Base-by-base conservation (phyloP, 2,329 filamentous ascomycete genomes). In the Catunica adiposa region DNA sequence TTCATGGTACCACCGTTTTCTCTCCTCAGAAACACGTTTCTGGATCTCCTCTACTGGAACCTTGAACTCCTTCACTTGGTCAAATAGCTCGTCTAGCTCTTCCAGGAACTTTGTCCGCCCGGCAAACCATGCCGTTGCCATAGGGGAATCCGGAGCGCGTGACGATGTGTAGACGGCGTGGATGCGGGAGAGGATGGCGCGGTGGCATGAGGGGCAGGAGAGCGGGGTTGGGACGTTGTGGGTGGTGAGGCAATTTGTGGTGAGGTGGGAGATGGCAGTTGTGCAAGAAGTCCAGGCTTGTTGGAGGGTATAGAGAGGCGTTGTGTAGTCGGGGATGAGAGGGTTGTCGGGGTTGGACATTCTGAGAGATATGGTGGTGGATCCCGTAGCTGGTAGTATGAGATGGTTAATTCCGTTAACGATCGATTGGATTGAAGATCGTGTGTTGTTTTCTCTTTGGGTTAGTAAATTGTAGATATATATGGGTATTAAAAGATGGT, bases 1-100 rank as follows among this genome's bases (percentile, higher is more conserved):
- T 64, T 68, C 72, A 55, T 72, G 70, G 57, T 77, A 76, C 75
- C 77, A 79, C 9, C 70, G 69, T 58, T 70, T 69, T 62, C 76
- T 76, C 62, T 78, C 75, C 26, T 70, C 70, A 8, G 68, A 66
- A 61, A 80, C 71, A 58, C 71, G 71, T 22, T 69, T 67, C 60
- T 79, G 75, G 42, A 80, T 71, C 17, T 63, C 65, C 44, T 68
- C 65, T 11, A 78, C 64, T 53, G 69, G 67, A n/a, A 68, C 62
- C 47, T 69, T 69, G 60, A 69, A 65, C 15, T 68, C 65, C 60
- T 70, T 71, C 53, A 72, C 74, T 53, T 73, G 71, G 3, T 72
- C 64, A 59, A 80, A 73, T 48, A 77, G 62, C 48, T 64, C 64
- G 59, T 75, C 73, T 9, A 80, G 67, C 55, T 75, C 73, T 54